Base-by-base conservation (phyloP, 179 eudicot species). In the Carnegiea gigantea region DNA sequence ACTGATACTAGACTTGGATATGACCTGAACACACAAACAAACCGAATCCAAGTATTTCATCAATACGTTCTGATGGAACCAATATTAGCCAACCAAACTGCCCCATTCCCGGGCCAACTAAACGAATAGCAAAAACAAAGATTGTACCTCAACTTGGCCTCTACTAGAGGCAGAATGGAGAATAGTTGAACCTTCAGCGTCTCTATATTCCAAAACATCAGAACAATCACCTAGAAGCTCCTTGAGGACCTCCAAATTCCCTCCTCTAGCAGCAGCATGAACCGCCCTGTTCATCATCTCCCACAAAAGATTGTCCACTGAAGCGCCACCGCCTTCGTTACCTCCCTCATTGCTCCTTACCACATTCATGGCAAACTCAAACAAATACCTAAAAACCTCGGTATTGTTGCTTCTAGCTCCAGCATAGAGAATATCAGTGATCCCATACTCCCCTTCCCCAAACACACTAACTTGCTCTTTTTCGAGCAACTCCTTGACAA, bases 391-490 rank as follows among this genome's bases (percentile, higher is more conserved):
- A 53, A 93, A 93, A 77, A 92, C 95, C 88, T 86, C 91, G 0
- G 88, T 86, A 59, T 86, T 85, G 85, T 85, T 86, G 70, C 98
- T 90, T 86, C 97, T 86, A 1, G 98, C 94, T 1, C 93, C 98
- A 0, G 90, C 98, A 23, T 93, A 93, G 9, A 95, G 85, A 62
- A 95, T 84, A 73, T 95, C 98, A 38, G 92, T 91, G 46, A 92
- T 88, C 53, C 98, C 97, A 82, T 90, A 95, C 80, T 95, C 98
- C n/a, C 97, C 97, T 82, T 91, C 95, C 11, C 98, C 98, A 53
- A 91, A 89, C 60, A 93, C 98, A 51, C 89, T 87, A 43, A 84
- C 51, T 0, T 93, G 88, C 65, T 92, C 97, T 53, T 88, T 89
- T 57, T 83, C 85, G 23, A 93, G 80, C 89, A 95, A 73, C 36